These are phyloP conservation scores for Monilinia vaccinii-corymbosi DNA, from an alignment of 2,329 filamentous ascomycete species.

Conservation along the genomic window DNA sequence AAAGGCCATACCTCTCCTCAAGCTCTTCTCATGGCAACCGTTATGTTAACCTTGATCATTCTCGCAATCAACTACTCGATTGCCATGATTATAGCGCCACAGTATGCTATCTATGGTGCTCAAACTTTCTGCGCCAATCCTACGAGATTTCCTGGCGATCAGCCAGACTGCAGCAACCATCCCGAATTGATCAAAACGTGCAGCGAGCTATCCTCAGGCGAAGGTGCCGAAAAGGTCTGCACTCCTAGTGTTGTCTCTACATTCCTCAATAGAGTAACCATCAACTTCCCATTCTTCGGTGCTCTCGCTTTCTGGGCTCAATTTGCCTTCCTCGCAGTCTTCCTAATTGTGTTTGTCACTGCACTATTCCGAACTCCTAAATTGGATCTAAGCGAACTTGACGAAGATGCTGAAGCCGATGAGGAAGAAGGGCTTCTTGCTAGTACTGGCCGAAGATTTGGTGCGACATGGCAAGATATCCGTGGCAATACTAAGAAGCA, in stretches of 20 bases:
- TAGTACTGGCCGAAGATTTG: conserved; percentile 71
- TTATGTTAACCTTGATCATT: conserved; percentile 81
- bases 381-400: conserved; percentile 66
- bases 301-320: conserved; percentile 93
- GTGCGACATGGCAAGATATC: conserved; percentile 83
- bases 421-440: conserved; percentile 90
- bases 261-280: conserved; percentile 82
- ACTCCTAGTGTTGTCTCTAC: conserved; percentile 87
- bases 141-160: conserved; percentile 49
- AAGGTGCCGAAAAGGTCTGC: conserved; percentile 71
- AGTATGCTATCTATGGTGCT: conserved; percentile 89
- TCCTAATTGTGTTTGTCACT: conserved; percentile 71
- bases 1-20: conserved; percentile 85
- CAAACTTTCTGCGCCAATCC: conserved; percentile 85
- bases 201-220: conserved; percentile 63
- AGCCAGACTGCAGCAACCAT: conserved; percentile 67
- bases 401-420: conserved; percentile 82
- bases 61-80: conserved; percentile 89
- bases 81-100: conserved; percentile 88
- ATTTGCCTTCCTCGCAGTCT: conserved; percentile 79
- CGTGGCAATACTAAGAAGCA: conserved; percentile 36
- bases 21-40: conserved; percentile 81
- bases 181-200: conserved; percentile 69
- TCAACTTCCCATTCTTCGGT: conserved; percentile 94
- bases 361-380: conserved; percentile 73